Base-by-base conservation (phyloP, 2,329 filamentous ascomycete species). In the Fusarium clavum region DNA sequence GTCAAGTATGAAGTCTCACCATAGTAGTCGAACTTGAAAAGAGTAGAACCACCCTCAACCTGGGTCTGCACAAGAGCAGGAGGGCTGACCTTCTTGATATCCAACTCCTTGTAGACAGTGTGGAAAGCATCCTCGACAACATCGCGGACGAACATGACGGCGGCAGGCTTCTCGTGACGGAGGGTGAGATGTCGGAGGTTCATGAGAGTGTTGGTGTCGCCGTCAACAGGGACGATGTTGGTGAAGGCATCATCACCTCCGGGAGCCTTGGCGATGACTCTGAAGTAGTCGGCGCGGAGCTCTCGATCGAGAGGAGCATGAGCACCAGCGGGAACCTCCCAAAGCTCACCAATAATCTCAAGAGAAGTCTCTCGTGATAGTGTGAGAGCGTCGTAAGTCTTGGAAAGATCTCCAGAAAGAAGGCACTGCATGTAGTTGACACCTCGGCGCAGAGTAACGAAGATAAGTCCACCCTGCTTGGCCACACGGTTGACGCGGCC, bases 11-110 rank as follows among this genome's bases (percentile, higher is more conserved):
- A 92, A 74, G 91, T 88, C 81, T 98, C 92, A 74, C 90, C 91
- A 82, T 97, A 98, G 86, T 96, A 97, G 77, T 92, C 86, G 76
- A 97, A 92, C 65, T 89, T 90, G 87, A 98, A 98, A 40, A 98
- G 90, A 6, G 94, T 98, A 74, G 92, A 89, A 60, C 94, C 94
- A 71, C 94, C 94, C 83, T 98, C 94, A 77, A 97, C 93, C 83
- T 98, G 92, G 20, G 95, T 98, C 84, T 97, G 96, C 64, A 97
- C 96, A 80, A 97, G 91, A 32, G 94, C 94, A 3, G 94, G 94
- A 14, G 94, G 94, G 51, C 91, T 92, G 70, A 97, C 94, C 83
- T 97, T 94, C 76, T 91, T 87, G 80, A 95, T 87, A 69, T 90
- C 87, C 74, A 91, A 83, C 79, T 96, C 92, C 77, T 92, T 89